phyloP scores from a whole-genome alignment of 306 rosid genomes.

The Myrica gale region DNA sequence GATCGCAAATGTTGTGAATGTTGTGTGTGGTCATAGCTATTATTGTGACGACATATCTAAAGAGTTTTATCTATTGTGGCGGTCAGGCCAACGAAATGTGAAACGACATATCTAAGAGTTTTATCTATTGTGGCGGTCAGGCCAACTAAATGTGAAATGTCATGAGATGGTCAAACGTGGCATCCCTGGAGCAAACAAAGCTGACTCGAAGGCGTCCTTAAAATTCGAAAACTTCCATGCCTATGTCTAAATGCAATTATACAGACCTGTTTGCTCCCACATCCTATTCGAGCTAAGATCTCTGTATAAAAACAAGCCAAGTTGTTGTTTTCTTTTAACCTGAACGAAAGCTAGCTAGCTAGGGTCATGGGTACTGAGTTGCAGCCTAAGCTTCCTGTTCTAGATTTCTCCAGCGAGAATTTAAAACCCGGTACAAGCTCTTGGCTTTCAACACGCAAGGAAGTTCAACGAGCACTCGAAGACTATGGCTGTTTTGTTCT shows the following conservation, averaged over 20 bases:
- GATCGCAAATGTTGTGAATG: too few species aligned
- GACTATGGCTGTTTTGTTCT: constrained; percentile 46
- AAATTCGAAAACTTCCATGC: neutral
- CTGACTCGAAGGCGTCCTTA: neutral
- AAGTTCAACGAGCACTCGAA: constrained; percentile 39
- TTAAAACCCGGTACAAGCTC: constrained; percentile 30
- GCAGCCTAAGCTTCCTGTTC: constrained; percentile 32
- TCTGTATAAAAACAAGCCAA: too few species aligned
- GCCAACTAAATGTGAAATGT: too few species aligned
- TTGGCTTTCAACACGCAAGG: constrained; percentile 30
- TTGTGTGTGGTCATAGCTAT: too few species aligned
- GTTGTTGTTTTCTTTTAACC: neutral
- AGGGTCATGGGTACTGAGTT: constrained; percentile 30
- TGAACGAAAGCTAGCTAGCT: neutral
- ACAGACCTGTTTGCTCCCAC: too few species aligned
- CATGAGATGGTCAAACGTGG: too few species aligned
- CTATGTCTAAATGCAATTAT: neutral
- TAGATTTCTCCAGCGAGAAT: constrained; percentile 31
- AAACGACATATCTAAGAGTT: too few species aligned
- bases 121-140: too few species aligned
- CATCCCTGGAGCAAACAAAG: neutral
- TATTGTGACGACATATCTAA: too few species aligned
- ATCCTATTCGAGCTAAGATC: too few species aligned
- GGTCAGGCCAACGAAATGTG: too few species aligned
- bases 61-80: too few species aligned